Evolutionary conservation across 2,329 filamentous ascomycete genomes (phyloP).

Genomic region (Tolypocladium sp.): DNA sequence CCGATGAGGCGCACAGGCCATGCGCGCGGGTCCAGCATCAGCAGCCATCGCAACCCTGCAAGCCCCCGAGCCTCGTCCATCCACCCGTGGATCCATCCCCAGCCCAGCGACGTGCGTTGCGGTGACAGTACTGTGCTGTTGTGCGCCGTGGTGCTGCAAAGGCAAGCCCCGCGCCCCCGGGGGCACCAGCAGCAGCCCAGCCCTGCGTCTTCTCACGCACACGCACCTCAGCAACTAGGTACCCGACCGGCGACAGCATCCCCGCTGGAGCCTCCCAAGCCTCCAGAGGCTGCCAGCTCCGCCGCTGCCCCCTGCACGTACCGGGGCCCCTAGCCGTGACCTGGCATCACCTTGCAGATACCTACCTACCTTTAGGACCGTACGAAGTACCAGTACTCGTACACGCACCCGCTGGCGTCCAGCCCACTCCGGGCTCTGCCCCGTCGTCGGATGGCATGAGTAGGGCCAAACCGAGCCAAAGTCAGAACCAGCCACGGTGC

Average conservation of each 20-base stretch:
- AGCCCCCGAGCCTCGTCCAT: neutral
- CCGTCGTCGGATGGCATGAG: neutral
- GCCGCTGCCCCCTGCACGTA: neutral
- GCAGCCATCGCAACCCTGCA: neutral
- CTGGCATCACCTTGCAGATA: neutral
- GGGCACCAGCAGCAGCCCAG: neutral
- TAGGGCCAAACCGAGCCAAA: neutral
- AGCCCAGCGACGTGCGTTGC: neutral
- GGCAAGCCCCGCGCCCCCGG: neutral
- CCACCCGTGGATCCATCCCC: neutral
- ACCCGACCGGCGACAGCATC: neutral
- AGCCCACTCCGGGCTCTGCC: too few species aligned
- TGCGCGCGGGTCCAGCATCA: neutral
- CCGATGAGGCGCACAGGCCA: neutral
- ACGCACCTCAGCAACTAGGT: neutral
- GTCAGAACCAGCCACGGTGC: neutral
- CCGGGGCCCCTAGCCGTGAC: neutral
- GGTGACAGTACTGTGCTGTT: neutral
- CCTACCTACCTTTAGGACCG: too few species aligned
- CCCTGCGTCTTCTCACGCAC: neutral
- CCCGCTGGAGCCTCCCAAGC: neutral
- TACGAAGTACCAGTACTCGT: too few species aligned
- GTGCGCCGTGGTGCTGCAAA: neutral
- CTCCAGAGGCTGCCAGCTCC: neutral
- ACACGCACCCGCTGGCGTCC: too few species aligned